These are phyloP conservation scores for Ceratonia siliqua DNA, from an alignment of 306 rosid genomes.

Conservation along the genomic window DNA sequence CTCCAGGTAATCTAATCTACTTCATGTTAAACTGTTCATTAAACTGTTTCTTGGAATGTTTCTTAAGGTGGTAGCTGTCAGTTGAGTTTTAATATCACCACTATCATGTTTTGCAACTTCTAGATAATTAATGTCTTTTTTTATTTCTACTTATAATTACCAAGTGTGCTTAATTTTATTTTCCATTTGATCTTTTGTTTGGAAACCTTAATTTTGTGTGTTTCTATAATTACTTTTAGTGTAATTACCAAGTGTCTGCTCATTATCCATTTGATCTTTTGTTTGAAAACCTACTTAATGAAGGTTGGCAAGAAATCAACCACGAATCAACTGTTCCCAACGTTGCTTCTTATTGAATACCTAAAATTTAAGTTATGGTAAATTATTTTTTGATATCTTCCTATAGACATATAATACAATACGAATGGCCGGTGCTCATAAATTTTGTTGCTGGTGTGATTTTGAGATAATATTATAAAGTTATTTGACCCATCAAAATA, in stretches of 20 bases:
- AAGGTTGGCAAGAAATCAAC: background rate
- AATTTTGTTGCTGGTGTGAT: too few species aligned
- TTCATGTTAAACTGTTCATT: background rate
- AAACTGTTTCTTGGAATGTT: background rate
- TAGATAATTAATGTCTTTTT: too few species aligned
- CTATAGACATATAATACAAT: too few species aligned
- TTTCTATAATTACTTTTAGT: background rate
- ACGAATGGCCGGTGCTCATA: too few species aligned
- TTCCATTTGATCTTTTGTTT: background rate
- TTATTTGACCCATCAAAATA: too few species aligned
- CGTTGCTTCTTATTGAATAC: background rate
- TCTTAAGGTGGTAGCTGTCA: too few species aligned
- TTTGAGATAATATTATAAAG: too few species aligned
- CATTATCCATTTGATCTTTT: background rate
- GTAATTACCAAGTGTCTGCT: background rate
- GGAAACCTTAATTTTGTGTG: too few species aligned
- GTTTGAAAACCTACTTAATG: background rate
- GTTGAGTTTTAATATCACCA: background rate
- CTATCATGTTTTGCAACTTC: too few species aligned
- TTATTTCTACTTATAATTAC: background rate
- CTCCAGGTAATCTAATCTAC: conserved; percentile 18
- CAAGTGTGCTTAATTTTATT: background rate
- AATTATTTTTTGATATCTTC: too few species aligned
- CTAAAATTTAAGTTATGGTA: background rate
- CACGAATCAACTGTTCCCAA: background rate